Base-by-base conservation (phyloP, 345 rosid genomes). In the Bretschneidera sinensis region DNA sequence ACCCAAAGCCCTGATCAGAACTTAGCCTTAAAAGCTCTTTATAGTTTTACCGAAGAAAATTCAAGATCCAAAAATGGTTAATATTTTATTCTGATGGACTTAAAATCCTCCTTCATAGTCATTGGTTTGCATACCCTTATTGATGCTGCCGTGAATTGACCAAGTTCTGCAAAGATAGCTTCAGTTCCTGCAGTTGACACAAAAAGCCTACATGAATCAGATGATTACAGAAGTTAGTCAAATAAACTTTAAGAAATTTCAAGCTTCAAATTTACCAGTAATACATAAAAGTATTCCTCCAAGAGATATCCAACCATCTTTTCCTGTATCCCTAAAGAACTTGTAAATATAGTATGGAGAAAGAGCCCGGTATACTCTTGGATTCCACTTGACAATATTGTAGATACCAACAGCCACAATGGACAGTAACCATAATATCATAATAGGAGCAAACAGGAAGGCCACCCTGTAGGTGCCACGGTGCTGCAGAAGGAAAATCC, bases 401-500 rank as follows among this genome's bases (percentile, higher is more conserved):
- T 86, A 86, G 69, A 80, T 31, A 24, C 99, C 97, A 62, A 81
- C 51, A 24, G 76, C 60, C 51, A 90, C 96, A 66, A 83, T 74
- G 39, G 78, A 80, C 35, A 90, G 60, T 67, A 87, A 57, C 99
- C 99, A 94, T 22, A 88, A 61, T 66, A 86, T 81, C 74, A 84
- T 72, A 24, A 94, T 75, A 9, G 97, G 97, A 59, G 97, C 66
- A 77, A 94, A 90, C 59, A 82, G 28, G 71, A 85, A 84, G 51
- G 87, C 87, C 58, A 81, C 84, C 78, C 73, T 78, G 72, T 85
- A 77, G 51, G 85, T 88, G 53, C 99, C 97, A 34, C 75, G 83
- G 73, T 94, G 85, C 79, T 90, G 99, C 82, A 88, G 66, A 78
- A 91, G 88, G 60, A 94, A 94, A 63, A 88, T 92, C 57, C 96